A percentile compares a stretch with the other conserved stretches of the same genome.
phyloP scores from a whole-genome alignment of 2,329 filamentous ascomycete species.

The Fusarium paranaense region DNA sequence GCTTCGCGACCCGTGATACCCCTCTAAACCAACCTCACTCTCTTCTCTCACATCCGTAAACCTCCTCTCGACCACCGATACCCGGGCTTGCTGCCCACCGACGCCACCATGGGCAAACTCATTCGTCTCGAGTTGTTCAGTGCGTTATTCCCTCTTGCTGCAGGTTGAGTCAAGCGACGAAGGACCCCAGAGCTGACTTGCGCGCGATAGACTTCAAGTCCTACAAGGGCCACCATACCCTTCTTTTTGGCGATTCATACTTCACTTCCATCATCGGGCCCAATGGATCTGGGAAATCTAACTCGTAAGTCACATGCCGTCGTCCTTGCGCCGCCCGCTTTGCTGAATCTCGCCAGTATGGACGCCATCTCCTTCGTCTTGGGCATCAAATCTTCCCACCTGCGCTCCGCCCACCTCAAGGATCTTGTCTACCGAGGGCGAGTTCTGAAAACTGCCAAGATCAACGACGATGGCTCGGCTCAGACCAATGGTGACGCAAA shows the following conservation, averaged over 20 bases:
- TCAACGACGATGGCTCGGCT: slow-evolving; percentile 90
- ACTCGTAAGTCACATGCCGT: slow-evolving; percentile 74
- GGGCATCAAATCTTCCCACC: slow-evolving; percentile 97
- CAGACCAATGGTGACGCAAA: slow-evolving; percentile 71
- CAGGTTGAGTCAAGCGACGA: slow-evolving; percentile 1
- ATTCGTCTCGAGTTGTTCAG: slow-evolving; percentile 94
- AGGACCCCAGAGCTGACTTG: slow-evolving; percentile 26
- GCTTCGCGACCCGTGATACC: slow-evolving; percentile 31
- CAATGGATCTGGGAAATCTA: slow-evolving; percentile 99
- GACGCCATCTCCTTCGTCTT: slow-evolving; percentile 99
- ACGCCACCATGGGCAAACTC: slow-evolving; percentile 88
- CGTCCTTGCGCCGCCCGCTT: not conserved
- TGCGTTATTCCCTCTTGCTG: slow-evolving; percentile 57
- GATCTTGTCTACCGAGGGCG: slow-evolving; percentile 97
- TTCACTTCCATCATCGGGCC: slow-evolving; percentile 99
- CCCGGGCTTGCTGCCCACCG: slow-evolving; percentile 27
- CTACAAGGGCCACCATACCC: slow-evolving; percentile 94
- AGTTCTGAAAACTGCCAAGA: slow-evolving; percentile 90
- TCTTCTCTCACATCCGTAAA: slow-evolving; percentile 13
- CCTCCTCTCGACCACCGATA: slow-evolving; percentile 7
- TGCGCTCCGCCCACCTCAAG: slow-evolving; percentile 92
- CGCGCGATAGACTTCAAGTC: slow-evolving; percentile 89
- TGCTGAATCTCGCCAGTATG: slow-evolving; percentile 72
- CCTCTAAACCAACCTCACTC: slow-evolving; percentile 26
- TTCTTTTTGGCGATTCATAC: slow-evolving; percentile 97